These are phyloP conservation scores for Trichoderma arundinaceum DNA, from an alignment of 2,329 filamentous ascomycete genomes.

Conservation along the genomic window DNA sequence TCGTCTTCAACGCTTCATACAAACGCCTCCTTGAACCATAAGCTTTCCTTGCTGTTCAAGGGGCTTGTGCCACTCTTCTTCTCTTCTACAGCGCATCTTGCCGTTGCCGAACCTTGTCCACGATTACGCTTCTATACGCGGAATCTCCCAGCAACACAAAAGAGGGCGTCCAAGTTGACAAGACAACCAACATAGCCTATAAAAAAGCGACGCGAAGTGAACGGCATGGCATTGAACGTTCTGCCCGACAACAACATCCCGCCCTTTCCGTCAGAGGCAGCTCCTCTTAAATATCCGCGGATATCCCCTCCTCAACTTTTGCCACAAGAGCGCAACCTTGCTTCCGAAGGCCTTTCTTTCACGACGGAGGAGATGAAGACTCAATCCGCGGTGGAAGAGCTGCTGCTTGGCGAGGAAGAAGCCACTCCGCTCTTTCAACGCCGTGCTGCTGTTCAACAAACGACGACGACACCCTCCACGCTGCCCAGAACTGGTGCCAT, in stretches of 20 bases:
- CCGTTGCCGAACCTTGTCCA: neutral
- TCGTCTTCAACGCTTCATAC: no score
- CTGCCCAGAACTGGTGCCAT: neutral
- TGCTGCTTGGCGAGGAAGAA: neutral
- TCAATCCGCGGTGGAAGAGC: neutral
- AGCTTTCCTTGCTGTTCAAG: no score
- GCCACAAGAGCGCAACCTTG: neutral
- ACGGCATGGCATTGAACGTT: constrained; percentile 20
- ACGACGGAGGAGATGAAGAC: neutral
- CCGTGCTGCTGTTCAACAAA: constrained; percentile 7
- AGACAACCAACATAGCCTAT: neutral
- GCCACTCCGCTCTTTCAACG: constrained; percentile 2
- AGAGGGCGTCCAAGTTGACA: neutral
- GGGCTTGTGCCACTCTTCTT: no score
- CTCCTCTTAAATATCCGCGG: neutral
- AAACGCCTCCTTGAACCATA: no score
- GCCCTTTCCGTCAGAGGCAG: constrained; percentile 4
- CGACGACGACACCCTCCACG: neutral
- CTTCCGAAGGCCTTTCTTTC: neutral
- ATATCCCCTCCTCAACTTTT: neutral
- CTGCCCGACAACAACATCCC: neutral
- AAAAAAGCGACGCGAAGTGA: neutral
- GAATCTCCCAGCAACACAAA: neutral
- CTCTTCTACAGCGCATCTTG: neutral
- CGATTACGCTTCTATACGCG: neutral